Percentiles rank a stretch among this genome's conserved stretches.
These are phyloP conservation scores for Xylaria curta DNA, from an alignment of 495 filamentous ascomycete genomes.

Conservation along the genomic window DNA sequence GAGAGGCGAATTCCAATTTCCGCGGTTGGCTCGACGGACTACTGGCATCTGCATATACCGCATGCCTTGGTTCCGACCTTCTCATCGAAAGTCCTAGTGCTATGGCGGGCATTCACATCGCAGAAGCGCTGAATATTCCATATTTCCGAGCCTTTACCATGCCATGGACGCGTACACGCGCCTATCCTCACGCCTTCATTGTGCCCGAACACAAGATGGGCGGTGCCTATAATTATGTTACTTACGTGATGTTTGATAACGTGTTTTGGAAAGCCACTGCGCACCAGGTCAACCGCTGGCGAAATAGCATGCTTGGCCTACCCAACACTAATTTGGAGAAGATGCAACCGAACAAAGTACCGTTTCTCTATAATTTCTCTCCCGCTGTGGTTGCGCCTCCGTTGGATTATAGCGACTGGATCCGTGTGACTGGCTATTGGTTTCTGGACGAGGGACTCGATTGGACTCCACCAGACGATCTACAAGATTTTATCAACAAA, in stretches of 20 bases:
- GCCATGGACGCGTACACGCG: slow-evolving; percentile 96
- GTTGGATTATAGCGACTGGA: slow-evolving; percentile 96
- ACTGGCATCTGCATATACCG: slow-evolving; percentile 79
- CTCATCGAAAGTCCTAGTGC: slow-evolving; percentile 95
- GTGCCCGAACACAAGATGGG: slow-evolving; percentile 93
- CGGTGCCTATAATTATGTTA: slow-evolving; percentile 91
- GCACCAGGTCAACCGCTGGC: slow-evolving; percentile 91
- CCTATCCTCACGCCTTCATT: slow-evolving; percentile 98
- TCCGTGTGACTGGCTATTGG: slow-evolving; percentile 97
- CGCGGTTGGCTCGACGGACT: slow-evolving; percentile 93
- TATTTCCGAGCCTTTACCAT: slow-evolving; percentile 99
- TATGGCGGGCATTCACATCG: slow-evolving; percentile 98
- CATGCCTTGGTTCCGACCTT: slow-evolving; percentile 87
- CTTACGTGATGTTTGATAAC: slow-evolving; percentile 96
- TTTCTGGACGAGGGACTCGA: slow-evolving; percentile 83
- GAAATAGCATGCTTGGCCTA: slow-evolving; percentile 77
- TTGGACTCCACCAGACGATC: slow-evolving; percentile 77
- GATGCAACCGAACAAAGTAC: slow-evolving; percentile 93
- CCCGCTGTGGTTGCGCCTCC: slow-evolving; percentile 90
- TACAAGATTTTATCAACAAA: slow-evolving; percentile 78
- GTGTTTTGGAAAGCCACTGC: slow-evolving; percentile 96
- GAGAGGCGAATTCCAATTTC: slow-evolving; percentile 85
- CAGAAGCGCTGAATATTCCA: slow-evolving; percentile 91
- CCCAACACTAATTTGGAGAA: slow-evolving; percentile 85
- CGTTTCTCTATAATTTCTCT: slow-evolving; percentile 97